Evolutionary conservation across 192 early-diverging fungal genomes (phyloP), one percentile per base, ranked within the genome.

Genomic region (Mortierella claussenii): DNA sequence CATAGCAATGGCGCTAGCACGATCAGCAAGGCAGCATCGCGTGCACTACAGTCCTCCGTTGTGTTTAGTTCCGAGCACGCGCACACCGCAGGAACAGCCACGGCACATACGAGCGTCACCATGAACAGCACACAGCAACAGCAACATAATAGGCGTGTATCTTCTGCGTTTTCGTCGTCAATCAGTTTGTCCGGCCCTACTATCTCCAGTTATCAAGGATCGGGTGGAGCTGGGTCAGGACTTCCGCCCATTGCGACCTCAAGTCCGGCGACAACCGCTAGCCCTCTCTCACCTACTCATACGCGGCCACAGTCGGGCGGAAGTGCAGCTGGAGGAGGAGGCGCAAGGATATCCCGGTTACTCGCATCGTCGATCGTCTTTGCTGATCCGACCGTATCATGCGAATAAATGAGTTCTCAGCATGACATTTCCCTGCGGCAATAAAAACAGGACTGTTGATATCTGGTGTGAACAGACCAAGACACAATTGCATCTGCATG

Each of bases 91-190:
- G 50, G 51, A 48, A 34, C 32, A 24, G 2, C 47, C 7, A 20
- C n/a, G 43, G 52, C 33, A 15, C 6, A 20, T 32, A 48, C 20
- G 44, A 56, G 31, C 27, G 12, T 31, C n/a, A 3, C 30, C 27
- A 9, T 37, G 28, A 30, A 13, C 2, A 34, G 26, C 21, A 5
- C 47, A 13, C 43, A 27, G 24, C 12, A 49, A 6, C 54, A 49
- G n/a, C 31, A 50, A n/a, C 4, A 45, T 0, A 65, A 45, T 13
- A 55, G 36, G 26, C 62, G 61, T 7, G 17, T 65, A 6, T 74
- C 69, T 0, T 74, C 69, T 20, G 62, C 62, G 1, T 74, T 74
- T 56, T 58, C 69, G 5, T 74, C 69, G 13, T 74, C 69, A 9
- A 74, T 74, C 9, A 46, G 34, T 21, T 40, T 74, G 34, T 50